Base-by-base conservation (phyloP, 352 stramenopile species). In the Aphanomyces invadans region DNA sequence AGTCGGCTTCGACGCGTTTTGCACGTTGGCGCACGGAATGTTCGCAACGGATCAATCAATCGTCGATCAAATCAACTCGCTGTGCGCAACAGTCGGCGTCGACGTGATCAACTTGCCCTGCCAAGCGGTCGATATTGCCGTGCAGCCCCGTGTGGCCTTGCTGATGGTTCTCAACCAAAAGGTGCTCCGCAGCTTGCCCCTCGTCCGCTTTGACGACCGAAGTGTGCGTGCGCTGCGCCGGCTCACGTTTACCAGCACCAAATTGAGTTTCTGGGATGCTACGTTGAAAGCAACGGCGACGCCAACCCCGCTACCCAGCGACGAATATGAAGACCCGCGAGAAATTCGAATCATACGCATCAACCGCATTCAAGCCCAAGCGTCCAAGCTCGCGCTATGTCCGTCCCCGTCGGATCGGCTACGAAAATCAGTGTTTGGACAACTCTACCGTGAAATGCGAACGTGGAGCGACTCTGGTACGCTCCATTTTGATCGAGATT, bases 261-360 rank as follows among this genome's bases (percentile, higher is more conserved):
- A 99, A 66, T 78, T 79, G 26, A 78, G 79, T n/a, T 96, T 98
- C 65, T 97, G 97, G 77, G 85, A 98, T 54, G 85, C 83, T 42
- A 85, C 99, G 4, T 76, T 99, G 36, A 83, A 92, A 44, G 81
- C 88, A 38, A 99, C 97, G 17, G 98, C 96, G 28, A 98, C 95
- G 2, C 96, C 90, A 49, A 99, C 97, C 12, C 88, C 96, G 23
- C 78, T 98, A 4, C 97, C 96, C 49, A 96, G 97, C 44, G 97
- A 99, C 70, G 97, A 99, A 70, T 99, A 99, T 74, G 96, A 99
- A 75, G 82, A 98, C 29, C 97, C 97, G 17, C 88, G 96, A 31
- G 96, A 99, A 73, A 98, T 99, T 69, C 85, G 95, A 19, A 97
- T 97, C 42, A 95, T 99, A 49, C 87, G 92, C 36, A 95, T 99